Percentiles rank a stretch among this genome's conserved stretches.
phyloP scores from a whole-genome alignment of 192 early-diverging fungal species.

The Cladochytrium replicatum region DNA sequence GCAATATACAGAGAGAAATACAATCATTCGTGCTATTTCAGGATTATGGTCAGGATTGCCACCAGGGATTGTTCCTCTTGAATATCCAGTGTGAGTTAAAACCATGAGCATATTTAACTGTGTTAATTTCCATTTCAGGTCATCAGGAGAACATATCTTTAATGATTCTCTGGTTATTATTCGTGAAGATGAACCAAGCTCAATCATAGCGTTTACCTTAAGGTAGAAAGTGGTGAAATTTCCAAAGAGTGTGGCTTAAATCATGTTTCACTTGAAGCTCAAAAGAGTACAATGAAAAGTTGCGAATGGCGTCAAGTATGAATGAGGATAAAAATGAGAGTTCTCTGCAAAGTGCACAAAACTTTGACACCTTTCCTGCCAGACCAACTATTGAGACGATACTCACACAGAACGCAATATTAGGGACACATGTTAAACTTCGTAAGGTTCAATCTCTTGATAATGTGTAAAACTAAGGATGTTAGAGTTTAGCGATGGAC shows the following conservation, averaged over 20 bases:
- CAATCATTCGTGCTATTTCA: too few species aligned
- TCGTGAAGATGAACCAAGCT: slow-evolving; percentile 84
- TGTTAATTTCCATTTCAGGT: slow-evolving; percentile 5
- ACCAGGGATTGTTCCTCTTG: slow-evolving; percentile 59
- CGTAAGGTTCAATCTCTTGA: slow-evolving; percentile 31
- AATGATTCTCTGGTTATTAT: slow-evolving; percentile 76
- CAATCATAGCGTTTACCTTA: slow-evolving; percentile 85
- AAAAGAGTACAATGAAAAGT: slow-evolving; percentile 57
- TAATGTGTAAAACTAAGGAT: background rate
- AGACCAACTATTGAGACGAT: slow-evolving; percentile 6
- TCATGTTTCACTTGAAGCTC: slow-evolving; percentile 37
- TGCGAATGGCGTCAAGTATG: slow-evolving; percentile 27
- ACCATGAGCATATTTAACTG: background rate
- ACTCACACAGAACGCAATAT: slow-evolving; percentile 8
- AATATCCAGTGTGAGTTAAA: slow-evolving; percentile 61
- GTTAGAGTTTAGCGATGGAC: slow-evolving; percentile 56
- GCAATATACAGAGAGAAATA: too few species aligned
- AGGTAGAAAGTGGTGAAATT: slow-evolving; percentile 24
- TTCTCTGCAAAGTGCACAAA: slow-evolving; percentile 13
- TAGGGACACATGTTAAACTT: slow-evolving; percentile 63
- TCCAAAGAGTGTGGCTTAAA: slow-evolving; percentile 10
- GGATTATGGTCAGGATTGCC: too few species aligned
- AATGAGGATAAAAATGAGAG: slow-evolving; percentile 6
- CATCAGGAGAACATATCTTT: slow-evolving; percentile 78
- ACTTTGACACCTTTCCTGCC: background rate